A percentile compares a stretch with the other conserved stretches of the same genome.
phyloP scores from a whole-genome alignment of 805 yeast genomes.

The Lipomyces yamanashiensis region DNA sequence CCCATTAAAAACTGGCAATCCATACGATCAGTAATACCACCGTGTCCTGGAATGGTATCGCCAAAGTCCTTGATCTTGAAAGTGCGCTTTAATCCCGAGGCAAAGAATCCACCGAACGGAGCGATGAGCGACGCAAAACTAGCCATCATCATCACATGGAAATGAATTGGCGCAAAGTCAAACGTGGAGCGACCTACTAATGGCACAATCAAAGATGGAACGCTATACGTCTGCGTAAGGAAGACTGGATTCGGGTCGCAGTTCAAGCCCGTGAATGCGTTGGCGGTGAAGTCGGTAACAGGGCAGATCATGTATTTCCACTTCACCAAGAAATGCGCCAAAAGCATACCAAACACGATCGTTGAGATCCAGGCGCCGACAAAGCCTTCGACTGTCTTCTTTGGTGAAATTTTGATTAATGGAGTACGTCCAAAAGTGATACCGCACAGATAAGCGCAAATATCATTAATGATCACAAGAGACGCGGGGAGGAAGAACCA shows the following conservation, averaged over 20 bases:
- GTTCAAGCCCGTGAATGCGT: conserved; percentile 57
- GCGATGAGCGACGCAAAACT: conserved; percentile 96
- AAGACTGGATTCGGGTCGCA: conserved; percentile 93
- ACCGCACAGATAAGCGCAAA: conserved; percentile 95
- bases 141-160: conserved; percentile 84
- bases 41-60: conserved; percentile 98
- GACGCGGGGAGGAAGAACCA: conserved; percentile 95
- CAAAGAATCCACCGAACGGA: conserved; percentile 98
- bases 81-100: conserved; percentile 95
- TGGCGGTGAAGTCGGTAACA: conserved; percentile 47
- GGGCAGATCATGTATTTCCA: conserved; percentile 88
- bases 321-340: conserved; percentile 66
- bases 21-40: conserved; percentile 96
- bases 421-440: conserved; percentile 94
- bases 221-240: conserved; percentile 71
- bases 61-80: conserved; percentile 97
- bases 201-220: conserved; percentile 71
- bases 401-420: conserved; percentile 90
- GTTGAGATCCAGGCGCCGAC: conserved; percentile 98
- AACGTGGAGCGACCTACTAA: conserved; percentile 44
- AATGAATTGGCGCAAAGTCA: conserved; percentile 73
- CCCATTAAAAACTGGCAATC: conserved; percentile 99
- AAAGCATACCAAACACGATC: conserved; percentile 67
- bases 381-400: conserved; percentile 96
- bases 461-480: conserved; percentile 90